Evolutionary conservation across 148 eudicot genomes (phyloP).

Genomic region (Vaccinium darrowii): DNA sequence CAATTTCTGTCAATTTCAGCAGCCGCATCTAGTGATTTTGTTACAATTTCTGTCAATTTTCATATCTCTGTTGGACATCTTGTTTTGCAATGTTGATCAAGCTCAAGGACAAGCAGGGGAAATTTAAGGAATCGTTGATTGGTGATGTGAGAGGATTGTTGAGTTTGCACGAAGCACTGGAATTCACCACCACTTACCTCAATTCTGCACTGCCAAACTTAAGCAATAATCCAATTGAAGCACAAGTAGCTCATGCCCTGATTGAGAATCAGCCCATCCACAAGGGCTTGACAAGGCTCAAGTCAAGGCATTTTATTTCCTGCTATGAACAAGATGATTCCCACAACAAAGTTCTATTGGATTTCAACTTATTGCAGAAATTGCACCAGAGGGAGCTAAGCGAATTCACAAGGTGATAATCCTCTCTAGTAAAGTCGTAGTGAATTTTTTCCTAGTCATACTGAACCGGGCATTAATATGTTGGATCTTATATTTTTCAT

Average conservation of each 20-base stretch:
- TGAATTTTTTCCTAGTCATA: too few species aligned
- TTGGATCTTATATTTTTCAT: neutral
- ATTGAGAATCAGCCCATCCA: slow-evolving; percentile 28
- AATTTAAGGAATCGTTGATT: slow-evolving; percentile 3
- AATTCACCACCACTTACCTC: slow-evolving; percentile 28
- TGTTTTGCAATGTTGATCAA: neutral
- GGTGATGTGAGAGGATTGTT: slow-evolving; percentile 9
- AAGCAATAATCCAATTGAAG: slow-evolving; percentile 19
- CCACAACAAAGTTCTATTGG: slow-evolving; percentile 34
- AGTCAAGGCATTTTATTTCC: slow-evolving; percentile 42
- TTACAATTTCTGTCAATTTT: neutral
- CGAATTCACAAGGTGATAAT: slow-evolving; percentile 30
- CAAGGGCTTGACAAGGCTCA: slow-evolving; percentile 39
- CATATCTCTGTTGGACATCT: too few species aligned
- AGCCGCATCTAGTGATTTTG: too few species aligned
- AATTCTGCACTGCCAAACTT: neutral
- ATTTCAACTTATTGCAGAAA: slow-evolving; percentile 49
- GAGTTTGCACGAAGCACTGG: slow-evolving; percentile 30
- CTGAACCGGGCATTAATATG: neutral
- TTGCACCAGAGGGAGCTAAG: slow-evolving; percentile 43
- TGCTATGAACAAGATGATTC: slow-evolving; percentile 36
- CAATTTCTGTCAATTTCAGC: too few species aligned
- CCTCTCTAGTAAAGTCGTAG: too few species aligned
- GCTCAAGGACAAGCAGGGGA: slow-evolving; percentile 8
- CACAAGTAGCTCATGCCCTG: slow-evolving; percentile 42